A percentile compares a stretch with the other conserved stretches of the same genome.
These are phyloP conservation scores for Thielaviopsis cerberus DNA, from an alignment of 2,329 filamentous ascomycete species.

Conservation along the genomic window DNA sequence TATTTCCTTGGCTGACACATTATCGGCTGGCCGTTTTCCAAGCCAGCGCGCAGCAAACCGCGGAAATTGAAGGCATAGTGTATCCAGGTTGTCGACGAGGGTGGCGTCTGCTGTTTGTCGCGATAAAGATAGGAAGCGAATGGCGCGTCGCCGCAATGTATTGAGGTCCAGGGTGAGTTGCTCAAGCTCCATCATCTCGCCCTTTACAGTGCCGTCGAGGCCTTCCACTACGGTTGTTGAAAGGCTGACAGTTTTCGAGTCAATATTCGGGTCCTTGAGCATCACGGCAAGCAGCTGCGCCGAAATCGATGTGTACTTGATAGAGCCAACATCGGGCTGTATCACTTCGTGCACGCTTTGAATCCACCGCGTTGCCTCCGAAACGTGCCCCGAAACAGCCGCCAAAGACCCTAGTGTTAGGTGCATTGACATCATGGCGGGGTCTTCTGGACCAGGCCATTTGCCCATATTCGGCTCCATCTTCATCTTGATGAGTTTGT, in stretches of 20 bases:
- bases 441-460: conserved; percentile 9
- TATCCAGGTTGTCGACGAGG: conserved; percentile 28
- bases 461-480: conserved; percentile 10
- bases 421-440: conserved; percentile 26
- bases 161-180: conserved; percentile 40
- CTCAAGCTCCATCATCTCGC: conserved; percentile 39
- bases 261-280: conserved; percentile 26
- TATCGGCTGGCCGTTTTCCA: conserved; percentile 34
- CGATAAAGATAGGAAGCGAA: conserved; percentile 24
- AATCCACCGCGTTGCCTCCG: conserved; percentile 38
- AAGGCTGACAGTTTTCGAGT: conserved; percentile 23
- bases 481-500: conserved; percentile 6
- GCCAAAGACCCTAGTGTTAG: conserved; percentile 33
- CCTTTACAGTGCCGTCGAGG: conserved; percentile 40
- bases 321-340: conserved; percentile 24
- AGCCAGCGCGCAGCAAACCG: conserved; percentile 44
- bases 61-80: conserved; percentile 38
- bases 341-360: conserved; percentile 25
- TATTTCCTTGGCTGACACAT: conserved; percentile 35
- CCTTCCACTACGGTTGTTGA: conserved; percentile 31
- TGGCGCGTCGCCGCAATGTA: conserved; percentile 33
- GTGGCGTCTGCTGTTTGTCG: conserved; percentile 9
- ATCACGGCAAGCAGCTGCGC: conserved; percentile 37
- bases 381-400: conserved; percentile 25
- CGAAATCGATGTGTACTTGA: conserved; percentile 30